A percentile compares a stretch with the other conserved stretches of the same genome.
These are phyloP conservation scores for Mikania micrantha DNA, from an alignment of 129 eudicot genomes.

Conservation along the genomic window DNA sequence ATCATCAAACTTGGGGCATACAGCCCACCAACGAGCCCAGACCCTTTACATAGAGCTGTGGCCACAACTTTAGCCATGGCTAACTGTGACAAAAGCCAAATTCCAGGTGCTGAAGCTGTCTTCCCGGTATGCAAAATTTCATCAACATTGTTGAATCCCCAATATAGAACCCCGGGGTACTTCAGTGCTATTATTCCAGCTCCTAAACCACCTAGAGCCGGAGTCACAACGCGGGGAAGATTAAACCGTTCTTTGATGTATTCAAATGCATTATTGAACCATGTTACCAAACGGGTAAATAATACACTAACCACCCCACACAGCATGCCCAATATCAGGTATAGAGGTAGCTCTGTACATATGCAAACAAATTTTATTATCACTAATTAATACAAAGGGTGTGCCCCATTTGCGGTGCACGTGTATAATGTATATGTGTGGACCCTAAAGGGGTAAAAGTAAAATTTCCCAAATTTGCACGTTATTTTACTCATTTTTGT, in stretches of 20 bases:
- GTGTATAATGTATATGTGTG: no score
- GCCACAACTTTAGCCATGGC: conserved; percentile 96
- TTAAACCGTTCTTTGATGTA: conserved; percentile 73
- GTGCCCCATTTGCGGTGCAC: no score
- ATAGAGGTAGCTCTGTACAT: conserved; percentile 77
- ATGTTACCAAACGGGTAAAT: conserved; percentile 72
- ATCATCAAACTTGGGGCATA: conserved; percentile 99
- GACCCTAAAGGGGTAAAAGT: no score
- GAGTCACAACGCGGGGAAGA: conserved; percentile 75
- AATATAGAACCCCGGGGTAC: conserved; percentile 92
- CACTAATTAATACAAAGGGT: background rate
- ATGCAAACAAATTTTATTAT: background rate
- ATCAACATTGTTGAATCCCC: conserved; percentile 98
- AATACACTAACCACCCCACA: conserved; percentile 96
- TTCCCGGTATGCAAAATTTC: conserved; percentile 96
- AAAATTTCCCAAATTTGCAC: no score
- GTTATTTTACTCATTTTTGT: no score
- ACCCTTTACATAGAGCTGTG: conserved; percentile 90
- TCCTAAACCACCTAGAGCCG: conserved; percentile 95
- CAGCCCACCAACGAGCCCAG: conserved; percentile 95
- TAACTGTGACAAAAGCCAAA: conserved; percentile 88
- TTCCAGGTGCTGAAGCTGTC: conserved; percentile 97
- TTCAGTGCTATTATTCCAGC: conserved; percentile 91
- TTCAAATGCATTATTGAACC: conserved; percentile 67
- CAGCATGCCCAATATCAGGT: conserved; percentile 89